Evolutionary conservation across 768 basidiomycete genomes (phyloP), one percentile per base, ranked within the genome.

Genomic region (Tubosaeta brunneosetosa): DNA sequence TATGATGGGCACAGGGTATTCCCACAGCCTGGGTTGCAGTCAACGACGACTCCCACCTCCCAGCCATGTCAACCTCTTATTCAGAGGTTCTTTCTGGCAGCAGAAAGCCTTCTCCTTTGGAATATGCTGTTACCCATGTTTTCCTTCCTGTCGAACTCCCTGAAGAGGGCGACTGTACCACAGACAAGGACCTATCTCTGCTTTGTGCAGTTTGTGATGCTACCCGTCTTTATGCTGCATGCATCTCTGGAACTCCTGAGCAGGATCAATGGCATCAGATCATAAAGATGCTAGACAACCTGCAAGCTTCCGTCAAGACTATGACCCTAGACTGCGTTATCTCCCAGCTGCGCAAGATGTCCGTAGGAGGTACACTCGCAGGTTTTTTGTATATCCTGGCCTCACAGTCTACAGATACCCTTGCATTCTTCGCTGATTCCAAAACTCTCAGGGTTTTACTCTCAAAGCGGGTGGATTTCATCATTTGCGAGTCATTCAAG

Each of bases 351-450:
- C 1, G 26, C 13, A n/a, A 13, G 8, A 49, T 57, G 52, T 22
- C 17, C 25, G 9, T 22, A 3, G 46, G 55, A 43, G 51, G 51
- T 48, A 44, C 3, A 10, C 6, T 26, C 4, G 14, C 16, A 12
- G 11, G 6, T 29, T 29, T 29, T 27, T 45, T n/a, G 13, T 34
- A 17, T 27, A 29, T 22, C 2, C 17, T 13, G 1, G 34, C 12
- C 33, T 56, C 14, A 58, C 13, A 40, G 17, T 26, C 19, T 4
- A 37, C 12, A 79, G 77, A 72, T 49, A 59, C 66, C n/a, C 44
- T 74, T 6, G 60, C 62, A 12, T 60, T 78, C 38, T 67, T 67
- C 11, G 2, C 33, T 9, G 29, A 4, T 9, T 6, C 29, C 29
- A 29, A 9, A 29, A 29, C 2, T 29, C 2, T 6, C 29, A 9